Evolutionary conservation across 148 eudicot species (phyloP), one percentile per base, ranked within the genome.

Genomic region (Rhododendron simsii): DNA sequence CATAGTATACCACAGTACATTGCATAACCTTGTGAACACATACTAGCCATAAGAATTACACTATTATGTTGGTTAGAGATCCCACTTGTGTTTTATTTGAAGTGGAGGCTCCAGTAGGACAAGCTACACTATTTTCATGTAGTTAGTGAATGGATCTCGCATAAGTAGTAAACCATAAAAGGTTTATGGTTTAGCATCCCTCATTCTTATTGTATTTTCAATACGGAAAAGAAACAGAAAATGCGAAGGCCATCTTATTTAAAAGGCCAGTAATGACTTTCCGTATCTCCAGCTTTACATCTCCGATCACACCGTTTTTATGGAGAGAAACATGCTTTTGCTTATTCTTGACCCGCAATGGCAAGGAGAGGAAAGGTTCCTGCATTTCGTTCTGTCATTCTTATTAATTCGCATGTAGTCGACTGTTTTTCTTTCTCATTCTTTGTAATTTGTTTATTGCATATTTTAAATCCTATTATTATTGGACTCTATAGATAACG

Each of bases 401-500:
- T 79, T n/a, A 50, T 12, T 80, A 28, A 51, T 50, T 9, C 8
- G n/a, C 14, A 30, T 55, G n/a, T 80, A n/a, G 57, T 28, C 20
- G 14, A 76, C 41, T 4, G 23, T 78, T 23, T 39, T 30, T 15
- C 39, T 2, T 82, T 18, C 3, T 20, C 14, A 28, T 33, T 35
- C 15, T 6, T 63, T 33, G 5, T 4, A 16, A 16, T 33, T 10
- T 57, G 7, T 2, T 79, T 16, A 28, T 61, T 75, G n/a, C 59
- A 13, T 78, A 16, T 37, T 55, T 63, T 61, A 30, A 5, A 44
- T 79, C 21, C 59, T 61, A 20, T 41, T 75, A 21, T 63, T 7
- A 33, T 63, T 78, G 39, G 48, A 69, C 50, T 81, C 23, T 81
- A 73, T 71, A 93, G 97, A 85, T 82, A 88, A 89, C 82, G 93